A percentile compares a stretch with the other conserved stretches of the same genome.
These are phyloP conservation scores for Solanum paucissectum DNA, from an alignment of 257 asterid species.

Conservation along the genomic window DNA sequence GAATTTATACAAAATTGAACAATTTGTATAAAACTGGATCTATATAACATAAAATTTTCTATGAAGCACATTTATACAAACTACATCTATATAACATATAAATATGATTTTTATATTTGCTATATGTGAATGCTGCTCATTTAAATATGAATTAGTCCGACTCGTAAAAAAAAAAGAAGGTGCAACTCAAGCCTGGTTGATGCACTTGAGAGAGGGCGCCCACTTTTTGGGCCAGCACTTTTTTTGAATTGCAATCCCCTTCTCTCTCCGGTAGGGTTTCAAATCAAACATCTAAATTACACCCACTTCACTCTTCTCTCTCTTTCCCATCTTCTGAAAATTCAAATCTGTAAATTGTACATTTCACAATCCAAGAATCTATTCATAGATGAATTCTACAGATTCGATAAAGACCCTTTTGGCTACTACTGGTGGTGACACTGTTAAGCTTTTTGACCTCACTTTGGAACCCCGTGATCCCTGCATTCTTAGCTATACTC, in stretches of 20 bases:
- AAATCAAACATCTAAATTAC: not conserved
- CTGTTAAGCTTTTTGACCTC: conserved; percentile 86
- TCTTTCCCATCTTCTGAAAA: not conserved
- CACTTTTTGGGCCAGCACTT: not conserved
- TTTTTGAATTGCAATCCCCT: conserved; percentile 6
- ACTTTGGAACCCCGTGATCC: conserved; percentile 76
- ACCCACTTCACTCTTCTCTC: not conserved
- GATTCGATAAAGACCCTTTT: conserved; percentile 52
- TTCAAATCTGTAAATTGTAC: not conserved
- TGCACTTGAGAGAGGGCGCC: conserved; percentile 1
- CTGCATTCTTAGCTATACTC: conserved; percentile 63
- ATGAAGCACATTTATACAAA: too few relatives aligned
- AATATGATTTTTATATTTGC: too few relatives aligned
- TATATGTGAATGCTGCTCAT: too few relatives aligned
- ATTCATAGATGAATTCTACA: conserved; percentile 35
- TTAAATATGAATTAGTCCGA: too few relatives aligned
- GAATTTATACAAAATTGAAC: too few relatives aligned
- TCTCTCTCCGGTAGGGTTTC: not conserved
- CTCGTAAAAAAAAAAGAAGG: too few relatives aligned
- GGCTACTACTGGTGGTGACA: conserved; percentile 87
- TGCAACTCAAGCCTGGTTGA: not conserved
- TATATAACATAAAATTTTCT: too few relatives aligned
- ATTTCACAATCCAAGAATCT: not conserved
- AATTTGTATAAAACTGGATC: too few relatives aligned
- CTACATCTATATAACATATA: too few relatives aligned